Percentiles rank a stretch among this genome's conserved stretches.
These are phyloP conservation scores for Fusarium sp. DNA, from an alignment of 2,329 filamentous ascomycete genomes.

Conservation along the genomic window DNA sequence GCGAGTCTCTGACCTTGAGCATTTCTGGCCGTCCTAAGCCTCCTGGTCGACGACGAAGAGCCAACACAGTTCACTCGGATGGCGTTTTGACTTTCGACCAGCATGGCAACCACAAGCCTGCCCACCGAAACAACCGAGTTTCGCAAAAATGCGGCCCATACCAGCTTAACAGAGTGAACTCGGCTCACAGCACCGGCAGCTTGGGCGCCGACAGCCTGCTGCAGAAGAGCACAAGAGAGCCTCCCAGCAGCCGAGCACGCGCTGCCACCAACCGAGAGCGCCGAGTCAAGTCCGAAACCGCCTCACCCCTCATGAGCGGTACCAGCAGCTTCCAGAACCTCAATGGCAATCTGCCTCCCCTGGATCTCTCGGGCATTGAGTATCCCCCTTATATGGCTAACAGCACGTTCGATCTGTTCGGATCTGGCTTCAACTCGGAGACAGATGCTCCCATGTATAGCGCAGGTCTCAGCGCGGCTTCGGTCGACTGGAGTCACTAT, in stretches of 20 bases:
- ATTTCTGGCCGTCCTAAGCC: conserved; percentile 53
- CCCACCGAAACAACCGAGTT: conserved; percentile 69
- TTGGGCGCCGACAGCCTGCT: conserved; percentile 57
- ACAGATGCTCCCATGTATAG: conserved; percentile 70
- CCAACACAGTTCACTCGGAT: conserved; percentile 72
- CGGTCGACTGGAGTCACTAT: conserved; percentile 59
- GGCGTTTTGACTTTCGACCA: conserved; percentile 69
- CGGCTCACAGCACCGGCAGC: conserved; percentile 64
- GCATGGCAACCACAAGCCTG: conserved; percentile 72
- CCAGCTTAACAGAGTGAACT: conserved; percentile 68
- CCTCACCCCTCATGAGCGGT: conserved; percentile 66
- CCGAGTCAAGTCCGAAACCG: conserved; percentile 69
- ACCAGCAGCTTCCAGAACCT: conserved; percentile 63
- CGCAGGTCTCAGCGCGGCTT: conserved; percentile 68
- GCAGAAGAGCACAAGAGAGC: conserved; percentile 51
- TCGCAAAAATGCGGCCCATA: conserved; percentile 73
- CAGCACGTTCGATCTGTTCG: conserved; percentile 64
- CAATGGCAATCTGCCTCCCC: conserved; percentile 63
- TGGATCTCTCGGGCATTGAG: conserved; percentile 68
- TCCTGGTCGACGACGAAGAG: conserved; percentile 63
- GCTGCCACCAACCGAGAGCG: conserved; percentile 58
- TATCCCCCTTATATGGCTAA: conserved; percentile 61
- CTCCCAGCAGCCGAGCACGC: conserved; percentile 50
- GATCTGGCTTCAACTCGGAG: conserved; percentile 59
- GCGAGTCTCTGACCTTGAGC: conserved; percentile 50